Conservation (phyloP, 1,284 basidiomycete genomes). For the Austroboletus niveus region DNA sequence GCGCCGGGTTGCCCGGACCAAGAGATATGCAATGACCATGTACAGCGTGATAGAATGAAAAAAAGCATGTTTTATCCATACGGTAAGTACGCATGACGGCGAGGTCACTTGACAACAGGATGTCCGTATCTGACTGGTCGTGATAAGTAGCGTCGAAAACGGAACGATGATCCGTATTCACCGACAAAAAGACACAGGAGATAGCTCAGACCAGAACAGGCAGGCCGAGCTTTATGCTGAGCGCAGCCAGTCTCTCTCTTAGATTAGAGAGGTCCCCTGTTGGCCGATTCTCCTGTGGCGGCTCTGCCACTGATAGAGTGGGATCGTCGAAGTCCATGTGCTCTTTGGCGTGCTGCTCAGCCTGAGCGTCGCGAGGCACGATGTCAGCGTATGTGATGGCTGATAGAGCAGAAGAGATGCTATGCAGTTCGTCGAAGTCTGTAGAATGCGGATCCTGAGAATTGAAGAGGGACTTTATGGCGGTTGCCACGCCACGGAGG, state of each 20-base stretch:
- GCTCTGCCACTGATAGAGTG: conserved; percentile 42
- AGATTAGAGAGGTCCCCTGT: conserved; percentile 43
- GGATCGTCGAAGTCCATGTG: conserved; percentile 46
- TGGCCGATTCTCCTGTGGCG: conserved; percentile 29
- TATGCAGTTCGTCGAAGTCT: conserved; percentile 44
- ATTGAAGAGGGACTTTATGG: conserved; percentile 53
- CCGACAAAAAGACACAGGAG: not conserved
- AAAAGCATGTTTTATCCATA: not conserved
- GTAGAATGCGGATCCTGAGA: conserved; percentile 15
- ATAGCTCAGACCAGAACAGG: conserved; percentile 14
- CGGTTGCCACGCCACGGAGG: conserved; percentile 65
- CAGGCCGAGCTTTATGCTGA: conserved; percentile 37
- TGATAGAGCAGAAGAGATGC: conserved; percentile 52
- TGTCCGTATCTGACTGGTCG: not conserved
- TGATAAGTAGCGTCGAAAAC: not conserved
- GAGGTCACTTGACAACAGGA: not conserved
- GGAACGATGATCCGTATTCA: not conserved
- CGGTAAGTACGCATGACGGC: conserved; percentile 4
- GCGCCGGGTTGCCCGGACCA: conserved; percentile 32
- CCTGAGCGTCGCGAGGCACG: conserved; percentile 67
- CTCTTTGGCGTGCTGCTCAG: conserved; percentile 65
- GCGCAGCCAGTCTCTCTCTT: conserved; percentile 38
- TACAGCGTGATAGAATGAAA: not conserved
- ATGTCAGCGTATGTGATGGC: conserved; percentile 65
- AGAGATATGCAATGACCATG: conserved; percentile 2